phyloP scores from a whole-genome alignment of 2,329 filamentous ascomycete species.

The Sporothrix phasma region DNA sequence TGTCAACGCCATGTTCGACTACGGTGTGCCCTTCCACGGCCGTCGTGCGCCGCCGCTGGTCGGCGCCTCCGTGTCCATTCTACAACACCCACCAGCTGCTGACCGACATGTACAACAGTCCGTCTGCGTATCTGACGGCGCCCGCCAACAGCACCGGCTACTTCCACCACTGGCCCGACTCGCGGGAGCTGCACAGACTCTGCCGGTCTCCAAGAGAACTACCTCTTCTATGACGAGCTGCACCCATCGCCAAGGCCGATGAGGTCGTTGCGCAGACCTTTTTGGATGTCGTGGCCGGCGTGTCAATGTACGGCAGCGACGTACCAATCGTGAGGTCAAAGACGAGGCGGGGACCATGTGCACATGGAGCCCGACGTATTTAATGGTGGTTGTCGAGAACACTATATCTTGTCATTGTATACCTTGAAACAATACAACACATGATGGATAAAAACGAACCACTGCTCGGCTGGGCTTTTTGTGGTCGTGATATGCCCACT shows the following conservation, averaged over 20 bases:
- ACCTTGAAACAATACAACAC: too few relatives aligned
- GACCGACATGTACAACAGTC: constrained; percentile 53
- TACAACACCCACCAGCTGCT: constrained; percentile 59
- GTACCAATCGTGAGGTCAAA: constrained; percentile 1
- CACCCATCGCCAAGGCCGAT: constrained; percentile 55
- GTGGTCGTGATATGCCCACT: not conserved
- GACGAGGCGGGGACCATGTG: not conserved
- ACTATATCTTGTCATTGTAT: too few relatives aligned
- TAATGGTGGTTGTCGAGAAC: too few relatives aligned
- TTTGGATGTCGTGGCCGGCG: constrained; percentile 30
- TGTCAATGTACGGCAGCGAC: constrained; percentile 32
- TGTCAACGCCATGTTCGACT: constrained; percentile 40
- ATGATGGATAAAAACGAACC: too few relatives aligned
- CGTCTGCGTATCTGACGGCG: constrained; percentile 49
- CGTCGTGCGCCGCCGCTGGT: constrained; percentile 37
- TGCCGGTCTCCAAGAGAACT: constrained; percentile 43
- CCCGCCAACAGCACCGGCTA: constrained; percentile 53
- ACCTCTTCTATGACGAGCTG: constrained; percentile 62
- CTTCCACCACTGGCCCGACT: constrained; percentile 42
- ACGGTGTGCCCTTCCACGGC: constrained; percentile 40
- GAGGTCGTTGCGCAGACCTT: constrained; percentile 25
- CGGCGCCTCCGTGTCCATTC: constrained; percentile 51
- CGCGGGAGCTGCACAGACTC: constrained; percentile 30
- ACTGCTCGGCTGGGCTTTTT: too few relatives aligned
- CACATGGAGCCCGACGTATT: too few relatives aligned